A percentile compares a stretch with the other conserved stretches of the same genome.
These are phyloP conservation scores for Phytopythium sindhum DNA, from an alignment of 352 stramenopile species.

Conservation along the genomic window DNA sequence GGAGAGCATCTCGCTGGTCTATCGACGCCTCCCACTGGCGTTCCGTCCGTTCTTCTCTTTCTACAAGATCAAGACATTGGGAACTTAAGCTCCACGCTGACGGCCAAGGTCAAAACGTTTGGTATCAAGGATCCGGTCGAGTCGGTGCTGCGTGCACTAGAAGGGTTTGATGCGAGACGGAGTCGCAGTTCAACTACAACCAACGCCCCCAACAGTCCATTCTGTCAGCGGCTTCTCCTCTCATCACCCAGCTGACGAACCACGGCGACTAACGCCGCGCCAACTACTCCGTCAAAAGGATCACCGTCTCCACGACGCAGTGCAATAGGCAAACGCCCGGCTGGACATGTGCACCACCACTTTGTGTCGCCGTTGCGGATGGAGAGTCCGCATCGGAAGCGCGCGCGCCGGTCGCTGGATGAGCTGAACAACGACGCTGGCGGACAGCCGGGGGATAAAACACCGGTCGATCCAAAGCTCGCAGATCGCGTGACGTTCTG, in stretches of 20 bases:
- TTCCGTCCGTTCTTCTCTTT: constrained; percentile 59
- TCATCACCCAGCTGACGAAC: constrained; percentile 17
- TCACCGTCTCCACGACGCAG: constrained; percentile 31
- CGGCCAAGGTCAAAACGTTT: constrained; percentile 53
- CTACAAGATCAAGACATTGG: constrained; percentile 73
- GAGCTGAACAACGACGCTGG: constrained; percentile 31
- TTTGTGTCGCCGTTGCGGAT: constrained; percentile 18
- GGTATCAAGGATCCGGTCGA: constrained; percentile 53
- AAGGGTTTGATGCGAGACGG: constrained; percentile 46
- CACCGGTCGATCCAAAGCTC: constrained; percentile 28
- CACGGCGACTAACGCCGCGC: neutral
- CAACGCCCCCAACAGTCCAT: constrained; percentile 34
- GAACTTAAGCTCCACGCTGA: constrained; percentile 46
- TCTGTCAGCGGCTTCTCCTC: constrained; percentile 20
- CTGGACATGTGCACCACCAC: constrained; percentile 9
- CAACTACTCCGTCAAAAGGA: constrained; percentile 15
- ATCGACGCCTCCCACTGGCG: constrained; percentile 46
- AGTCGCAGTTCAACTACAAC: constrained; percentile 14
- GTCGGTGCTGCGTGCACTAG: constrained; percentile 49
- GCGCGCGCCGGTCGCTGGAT: constrained; percentile 35
- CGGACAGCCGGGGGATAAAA: constrained; percentile 11
- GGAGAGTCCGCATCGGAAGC: constrained; percentile 41
- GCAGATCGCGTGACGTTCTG: constrained; percentile 55
- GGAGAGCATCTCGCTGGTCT: constrained; percentile 45
- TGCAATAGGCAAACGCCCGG: constrained; percentile 27